Evolutionary conservation across 1,139 yeast species (phyloP), one percentile per base, ranked within the genome.

Genomic region (Sporopachydermia cereana): DNA sequence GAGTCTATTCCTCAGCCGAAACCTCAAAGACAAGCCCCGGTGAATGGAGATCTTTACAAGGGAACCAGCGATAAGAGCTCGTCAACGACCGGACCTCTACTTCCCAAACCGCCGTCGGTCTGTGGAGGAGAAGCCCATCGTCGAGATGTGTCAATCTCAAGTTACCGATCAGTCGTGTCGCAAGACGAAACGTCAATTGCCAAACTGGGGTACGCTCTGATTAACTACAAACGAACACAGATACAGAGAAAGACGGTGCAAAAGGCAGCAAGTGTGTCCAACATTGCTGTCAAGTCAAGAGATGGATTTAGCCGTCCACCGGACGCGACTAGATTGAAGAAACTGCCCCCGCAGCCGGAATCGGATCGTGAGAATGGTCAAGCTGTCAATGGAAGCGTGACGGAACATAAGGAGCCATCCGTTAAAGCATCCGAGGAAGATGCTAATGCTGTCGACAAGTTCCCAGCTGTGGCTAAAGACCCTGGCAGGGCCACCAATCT

Each of bases 401-500:
- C 7, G 7, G 39, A 34, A n/a, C 20, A 34, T 16, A 7, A 7
- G 9, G 39, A 34, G 9, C 12, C 9, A 7, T 34, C 39, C 9
- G 20, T 21, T 9, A 7, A 5, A 5, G 30, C 21, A 41, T 17
- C 41, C 20, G 43, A 27, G 25, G 22, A 17, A 20, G 43, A 34
- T 39, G 30, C 17, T 17, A 18, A 20, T 17, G 43, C 21, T 39
- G 39, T 34, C 17, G 39, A 34, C 9, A 34, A 34, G n/a, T 48
- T 3, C 51, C 39, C 39, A 34, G 39, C 22, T 16, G 22, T 16
- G 17, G 39, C 39, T 5, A 34, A 20, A 30, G 43, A 63, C 9
- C 56, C 72, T 2, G 89, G 89, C 9, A 72, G 84, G 52, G 68
- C 76, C 43, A 76, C 74, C 50, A 72, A 77, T 24, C 65, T 85